These are phyloP conservation scores for Syzygium aqueum DNA, from an alignment of 345 rosid genomes.

Conservation along the genomic window DNA sequence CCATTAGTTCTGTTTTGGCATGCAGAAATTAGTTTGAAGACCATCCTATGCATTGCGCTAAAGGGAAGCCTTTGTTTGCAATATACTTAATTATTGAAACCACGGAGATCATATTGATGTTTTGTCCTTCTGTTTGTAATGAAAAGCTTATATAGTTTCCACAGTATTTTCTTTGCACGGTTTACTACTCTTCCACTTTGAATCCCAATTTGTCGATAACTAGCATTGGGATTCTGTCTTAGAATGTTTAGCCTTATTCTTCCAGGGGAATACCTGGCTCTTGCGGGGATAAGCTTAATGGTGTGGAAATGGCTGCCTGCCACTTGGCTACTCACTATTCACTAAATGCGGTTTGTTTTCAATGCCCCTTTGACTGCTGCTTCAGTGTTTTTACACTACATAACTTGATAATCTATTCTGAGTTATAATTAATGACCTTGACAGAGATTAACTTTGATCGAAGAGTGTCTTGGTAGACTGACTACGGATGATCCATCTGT, in stretches of 20 bases:
- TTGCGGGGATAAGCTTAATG: conserved; percentile 82
- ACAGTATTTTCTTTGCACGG: neutral
- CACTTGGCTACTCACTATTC: conserved; percentile 90
- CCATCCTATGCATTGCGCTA: neutral
- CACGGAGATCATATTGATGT: neutral
- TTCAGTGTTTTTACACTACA: neutral
- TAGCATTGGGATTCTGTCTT: neutral
- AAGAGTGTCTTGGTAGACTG: conserved; percentile 77
- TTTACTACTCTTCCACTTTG: neutral
- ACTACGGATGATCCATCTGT: conserved; percentile 67
- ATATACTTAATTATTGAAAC: neutral
- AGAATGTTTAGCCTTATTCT: neutral
- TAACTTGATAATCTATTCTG: neutral
- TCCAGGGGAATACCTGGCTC: conserved; percentile 85
- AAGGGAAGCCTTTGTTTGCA: neutral
- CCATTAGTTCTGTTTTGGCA: neutral
- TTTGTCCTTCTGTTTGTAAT: neutral
- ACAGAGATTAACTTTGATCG: conserved; percentile 68
- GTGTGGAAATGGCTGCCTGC: conserved; percentile 86
- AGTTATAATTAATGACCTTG: conserved; percentile 7
- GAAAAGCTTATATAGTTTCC: neutral
- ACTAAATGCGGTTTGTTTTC: conserved; percentile 48
- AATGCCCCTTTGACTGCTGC: neutral
- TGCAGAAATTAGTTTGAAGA: neutral
- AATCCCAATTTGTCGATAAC: neutral